Conservation (phyloP, 257 asterid species). For the Dorcoceras hygrometricum region DNA sequence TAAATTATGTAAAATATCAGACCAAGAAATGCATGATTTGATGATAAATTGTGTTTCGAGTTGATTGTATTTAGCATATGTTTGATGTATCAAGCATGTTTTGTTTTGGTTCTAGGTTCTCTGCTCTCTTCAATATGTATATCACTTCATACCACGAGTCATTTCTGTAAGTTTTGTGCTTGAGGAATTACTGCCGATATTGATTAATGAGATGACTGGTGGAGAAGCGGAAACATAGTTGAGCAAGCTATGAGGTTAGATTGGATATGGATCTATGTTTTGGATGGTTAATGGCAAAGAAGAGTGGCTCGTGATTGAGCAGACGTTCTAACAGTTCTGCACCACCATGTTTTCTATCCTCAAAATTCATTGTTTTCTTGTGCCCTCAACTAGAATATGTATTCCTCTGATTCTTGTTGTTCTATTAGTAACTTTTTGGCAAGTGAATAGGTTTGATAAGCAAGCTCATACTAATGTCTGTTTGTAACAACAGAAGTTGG, state of each 20-base stretch:
- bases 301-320: neutral
- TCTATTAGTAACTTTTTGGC: neutral
- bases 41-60: slow-evolving; percentile 16
- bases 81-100: neutral
- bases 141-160: neutral
- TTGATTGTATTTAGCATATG: slow-evolving; percentile 4
- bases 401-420: neutral
- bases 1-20: slow-evolving; percentile 8
- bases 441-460: neutral
- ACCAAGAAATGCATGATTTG: slow-evolving; percentile 11
- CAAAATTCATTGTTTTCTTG: neutral
- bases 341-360: neutral
- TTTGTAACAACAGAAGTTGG: too few species aligned
- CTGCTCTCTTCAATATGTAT: neutral
- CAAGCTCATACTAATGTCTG: too few species aligned
- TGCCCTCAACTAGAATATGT: neutral
- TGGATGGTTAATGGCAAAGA: neutral
- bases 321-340: neutral
- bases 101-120: neutral
- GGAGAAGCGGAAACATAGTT: neutral
- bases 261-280: too few species aligned
- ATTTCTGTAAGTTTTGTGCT: neutral
- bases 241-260: neutral
- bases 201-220: neutral
- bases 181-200: neutral